These are phyloP conservation scores for Starmerella riodocensis DNA, from an alignment of 805 yeast species.

Conservation along the genomic window DNA sequence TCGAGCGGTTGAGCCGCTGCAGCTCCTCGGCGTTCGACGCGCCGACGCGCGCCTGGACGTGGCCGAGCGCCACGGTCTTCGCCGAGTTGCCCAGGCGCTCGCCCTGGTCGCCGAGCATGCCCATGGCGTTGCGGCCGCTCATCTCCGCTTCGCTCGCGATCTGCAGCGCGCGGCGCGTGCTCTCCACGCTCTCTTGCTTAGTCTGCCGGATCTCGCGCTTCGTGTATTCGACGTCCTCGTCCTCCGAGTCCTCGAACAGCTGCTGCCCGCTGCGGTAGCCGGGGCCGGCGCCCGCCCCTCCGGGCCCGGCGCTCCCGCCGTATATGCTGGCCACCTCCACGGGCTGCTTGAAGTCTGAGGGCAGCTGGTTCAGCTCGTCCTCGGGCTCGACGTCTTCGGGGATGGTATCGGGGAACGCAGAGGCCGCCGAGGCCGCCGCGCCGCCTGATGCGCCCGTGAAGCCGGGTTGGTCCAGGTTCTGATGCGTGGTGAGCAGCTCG, in stretches of 20 bases:
- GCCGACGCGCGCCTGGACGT: slow-evolving; percentile 68
- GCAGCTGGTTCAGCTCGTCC: slow-evolving; percentile 19
- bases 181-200: slow-evolving; percentile 74
- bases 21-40: slow-evolving; percentile 72
- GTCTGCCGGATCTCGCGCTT: slow-evolving; percentile 71
- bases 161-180: slow-evolving; percentile 69
- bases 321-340: neutral
- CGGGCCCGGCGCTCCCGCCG: no score
- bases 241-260: slow-evolving; percentile 35
- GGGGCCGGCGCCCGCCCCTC: slow-evolving; percentile 1
- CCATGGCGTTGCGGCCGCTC: slow-evolving; percentile 69
- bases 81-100: slow-evolving; percentile 74
- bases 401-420: neutral
- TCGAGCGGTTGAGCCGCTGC: slow-evolving; percentile 62
- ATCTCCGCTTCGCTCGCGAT: slow-evolving; percentile 61
- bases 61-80: slow-evolving; percentile 59
- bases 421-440: slow-evolving; percentile 1
- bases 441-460: neutral
- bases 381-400: slow-evolving; percentile 6
- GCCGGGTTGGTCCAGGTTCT: slow-evolving; percentile 5
- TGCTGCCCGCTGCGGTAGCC: slow-evolving; percentile 7
- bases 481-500: slow-evolving; percentile 5
- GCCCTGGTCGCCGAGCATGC: slow-evolving; percentile 87
- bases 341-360: slow-evolving; percentile 9
- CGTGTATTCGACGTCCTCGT: slow-evolving; percentile 77